Evolutionary conservation across 179 eudicot species (phyloP).

Genomic region (Patellifolia procumbens): DNA sequence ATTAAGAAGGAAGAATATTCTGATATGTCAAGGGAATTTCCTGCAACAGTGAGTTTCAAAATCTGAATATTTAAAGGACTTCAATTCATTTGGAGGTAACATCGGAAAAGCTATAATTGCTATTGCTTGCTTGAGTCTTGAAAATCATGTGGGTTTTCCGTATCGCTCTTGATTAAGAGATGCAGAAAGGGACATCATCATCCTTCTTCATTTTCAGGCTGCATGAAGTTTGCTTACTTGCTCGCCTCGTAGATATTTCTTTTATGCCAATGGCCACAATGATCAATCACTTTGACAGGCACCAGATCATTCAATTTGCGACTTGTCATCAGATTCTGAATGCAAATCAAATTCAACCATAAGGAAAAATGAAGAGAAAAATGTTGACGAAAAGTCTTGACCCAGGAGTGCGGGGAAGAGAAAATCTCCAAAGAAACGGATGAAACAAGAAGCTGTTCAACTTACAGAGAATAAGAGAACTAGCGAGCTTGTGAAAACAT

Average conservation of each 20-base stretch:
- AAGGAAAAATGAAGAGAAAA: constrained; percentile 15
- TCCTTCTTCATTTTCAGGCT: neutral
- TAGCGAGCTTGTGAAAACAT: constrained; percentile 21
- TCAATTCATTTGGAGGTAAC: neutral
- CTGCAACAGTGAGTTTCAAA: constrained; percentile 55
- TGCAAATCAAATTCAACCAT: constrained; percentile 23
- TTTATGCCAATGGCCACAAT: neutral
- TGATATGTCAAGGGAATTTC: constrained; percentile 32
- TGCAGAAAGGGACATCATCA: neutral
- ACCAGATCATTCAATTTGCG: constrained; percentile 31
- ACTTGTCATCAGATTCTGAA: constrained; percentile 47
- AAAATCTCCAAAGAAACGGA: constrained; percentile 55
- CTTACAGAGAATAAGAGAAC: constrained; percentile 37
- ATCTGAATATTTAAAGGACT: neutral
- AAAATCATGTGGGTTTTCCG: neutral
- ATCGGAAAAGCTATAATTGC: neutral
- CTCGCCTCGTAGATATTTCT: neutral
- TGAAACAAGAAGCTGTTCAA: constrained; percentile 35
- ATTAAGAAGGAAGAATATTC: constrained; percentile 30
- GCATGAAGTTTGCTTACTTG: neutral
- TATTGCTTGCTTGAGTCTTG: constrained; percentile 8
- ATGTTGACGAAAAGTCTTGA: constrained; percentile 27
- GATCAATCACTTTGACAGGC: constrained; percentile 30
- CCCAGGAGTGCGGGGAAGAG: constrained; percentile 29
- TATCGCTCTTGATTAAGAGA: neutral